These are phyloP conservation scores for Nemania sp. DNA, from an alignment of 2,329 filamentous ascomycete genomes.

Conservation along the genomic window DNA sequence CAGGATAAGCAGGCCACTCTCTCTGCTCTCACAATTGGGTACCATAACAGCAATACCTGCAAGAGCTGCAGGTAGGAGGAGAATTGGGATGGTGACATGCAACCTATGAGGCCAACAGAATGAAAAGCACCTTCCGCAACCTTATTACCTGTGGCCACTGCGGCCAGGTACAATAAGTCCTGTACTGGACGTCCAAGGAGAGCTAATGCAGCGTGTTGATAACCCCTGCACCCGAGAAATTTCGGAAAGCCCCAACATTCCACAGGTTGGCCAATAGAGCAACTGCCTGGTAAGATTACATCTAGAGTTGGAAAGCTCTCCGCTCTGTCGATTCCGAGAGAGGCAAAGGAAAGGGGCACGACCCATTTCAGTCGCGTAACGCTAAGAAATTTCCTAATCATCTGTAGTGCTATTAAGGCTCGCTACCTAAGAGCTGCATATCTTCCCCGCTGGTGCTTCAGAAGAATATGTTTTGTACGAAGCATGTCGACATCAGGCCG, in stretches of 20 bases:
- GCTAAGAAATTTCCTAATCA: neutral
- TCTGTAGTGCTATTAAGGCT: too few relatives aligned
- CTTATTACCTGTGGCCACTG: neutral
- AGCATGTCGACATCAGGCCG: too few relatives aligned
- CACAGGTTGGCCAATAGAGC: slow-evolving; percentile 25
- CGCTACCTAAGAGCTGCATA: too few relatives aligned
- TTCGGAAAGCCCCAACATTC: slow-evolving; percentile 29
- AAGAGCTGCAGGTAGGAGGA: slow-evolving; percentile 13
- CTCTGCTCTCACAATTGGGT: slow-evolving; percentile 9
- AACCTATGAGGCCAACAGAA: too few relatives aligned
- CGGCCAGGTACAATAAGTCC: neutral
- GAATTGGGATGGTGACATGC: too few relatives aligned
- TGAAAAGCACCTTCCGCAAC: too few relatives aligned
- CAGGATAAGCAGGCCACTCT: neutral
- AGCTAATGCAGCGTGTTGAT: slow-evolving; percentile 27
- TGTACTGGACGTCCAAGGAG: slow-evolving; percentile 22
- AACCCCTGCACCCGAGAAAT: slow-evolving; percentile 32
- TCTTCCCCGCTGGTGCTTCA: neutral
- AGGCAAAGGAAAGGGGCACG: slow-evolving; percentile 23
- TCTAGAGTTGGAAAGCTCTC: slow-evolving; percentile 9
- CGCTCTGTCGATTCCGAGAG: slow-evolving; percentile 8
- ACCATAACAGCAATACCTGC: neutral
- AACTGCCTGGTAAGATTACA: slow-evolving; percentile 15
- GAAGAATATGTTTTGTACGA: too few relatives aligned
- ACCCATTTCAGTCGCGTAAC: slow-evolving; percentile 1